These are phyloP conservation scores for Bruguiera parviflora DNA, from an alignment of 345 rosid species.

Conservation along the genomic window DNA sequence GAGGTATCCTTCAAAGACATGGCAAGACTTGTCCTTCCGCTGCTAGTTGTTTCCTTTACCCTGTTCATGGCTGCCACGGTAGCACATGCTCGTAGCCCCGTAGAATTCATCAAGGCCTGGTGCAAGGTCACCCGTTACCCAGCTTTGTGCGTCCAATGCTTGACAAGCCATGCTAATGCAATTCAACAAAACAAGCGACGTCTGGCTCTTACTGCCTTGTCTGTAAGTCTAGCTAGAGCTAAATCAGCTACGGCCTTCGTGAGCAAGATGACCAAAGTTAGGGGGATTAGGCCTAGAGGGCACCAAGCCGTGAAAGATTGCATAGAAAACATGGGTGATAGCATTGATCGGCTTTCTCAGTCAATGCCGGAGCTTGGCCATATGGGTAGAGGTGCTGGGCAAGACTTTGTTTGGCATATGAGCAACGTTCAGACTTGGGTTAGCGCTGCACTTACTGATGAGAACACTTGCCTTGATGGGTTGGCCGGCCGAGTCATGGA, in stretches of 20 bases:
- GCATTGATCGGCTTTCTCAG: conserved; percentile 51
- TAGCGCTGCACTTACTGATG: conserved; percentile 82
- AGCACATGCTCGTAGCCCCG: conserved; percentile 34
- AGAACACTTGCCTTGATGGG: conserved; percentile 76
- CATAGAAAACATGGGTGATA: conserved; percentile 66
- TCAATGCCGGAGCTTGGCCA: conserved; percentile 60
- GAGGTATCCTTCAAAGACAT: conserved; percentile 18
- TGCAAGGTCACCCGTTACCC: conserved; percentile 69
- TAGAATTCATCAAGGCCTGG: conserved; percentile 50
- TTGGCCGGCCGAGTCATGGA: conserved; percentile 51
- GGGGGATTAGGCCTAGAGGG: conserved; percentile 50
- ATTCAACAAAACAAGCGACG: conserved; percentile 50
- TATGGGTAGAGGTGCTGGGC: conserved; percentile 36
- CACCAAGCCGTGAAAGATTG: conserved; percentile 68
- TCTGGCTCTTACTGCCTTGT: conserved; percentile 59
- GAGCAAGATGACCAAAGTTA: conserved; percentile 39
- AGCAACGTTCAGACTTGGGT: conserved; percentile 92
- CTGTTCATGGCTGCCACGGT: conserved; percentile 25
- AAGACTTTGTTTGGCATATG: conserved; percentile 67
- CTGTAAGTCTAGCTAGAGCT: conserved; percentile 58
- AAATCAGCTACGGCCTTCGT: conserved; percentile 52
- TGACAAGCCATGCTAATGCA: conserved; percentile 45
- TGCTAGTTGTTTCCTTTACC: conserved; percentile 26
- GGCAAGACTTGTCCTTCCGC: conserved; percentile 38
- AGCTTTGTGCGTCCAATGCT: conserved; percentile 55